A percentile compares a stretch with the other conserved stretches of the same genome.
These are phyloP conservation scores for Hypoxylon rickii DNA, from an alignment of 495 filamentous ascomycete species.

Conservation along the genomic window DNA sequence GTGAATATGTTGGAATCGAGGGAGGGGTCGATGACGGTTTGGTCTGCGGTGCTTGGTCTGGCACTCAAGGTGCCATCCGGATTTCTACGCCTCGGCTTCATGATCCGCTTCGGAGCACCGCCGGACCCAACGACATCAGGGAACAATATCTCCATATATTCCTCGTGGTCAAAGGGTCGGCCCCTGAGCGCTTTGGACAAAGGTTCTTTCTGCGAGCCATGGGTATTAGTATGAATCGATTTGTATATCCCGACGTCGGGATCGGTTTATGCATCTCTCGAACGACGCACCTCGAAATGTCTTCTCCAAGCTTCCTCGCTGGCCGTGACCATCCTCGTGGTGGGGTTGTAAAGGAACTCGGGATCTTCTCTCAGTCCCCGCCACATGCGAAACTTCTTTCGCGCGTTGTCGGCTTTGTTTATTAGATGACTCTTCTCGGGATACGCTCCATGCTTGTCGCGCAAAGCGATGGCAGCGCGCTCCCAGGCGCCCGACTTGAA, in stretches of 20 bases:
- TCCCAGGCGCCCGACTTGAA: conserved; percentile 60
- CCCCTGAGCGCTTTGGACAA: conserved; percentile 52
- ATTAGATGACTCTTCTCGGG: conserved; percentile 57
- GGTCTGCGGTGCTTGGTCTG: conserved; percentile 26
- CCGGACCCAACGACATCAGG: conserved; percentile 56
- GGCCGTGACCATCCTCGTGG: conserved; percentile 49
- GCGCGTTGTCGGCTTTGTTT: conserved; percentile 59
- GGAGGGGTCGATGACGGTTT: conserved; percentile 29
- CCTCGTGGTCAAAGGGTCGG: conserved; percentile 56
- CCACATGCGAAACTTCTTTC: conserved; percentile 60
- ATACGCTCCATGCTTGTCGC: conserved; percentile 51
- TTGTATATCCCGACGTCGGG: too few relatives aligned
- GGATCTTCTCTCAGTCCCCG: conserved; percentile 54
- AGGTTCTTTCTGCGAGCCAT: conserved; percentile 47
- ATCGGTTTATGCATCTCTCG: too few relatives aligned
- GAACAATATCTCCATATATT: conserved; percentile 56
- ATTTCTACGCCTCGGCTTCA: conserved; percentile 50
- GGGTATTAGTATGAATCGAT: conserved; percentile 3
- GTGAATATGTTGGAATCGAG: conserved; percentile 31
- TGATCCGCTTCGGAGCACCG: conserved; percentile 55
- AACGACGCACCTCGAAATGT: conserved; percentile 52
- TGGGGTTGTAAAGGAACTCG: conserved; percentile 52
- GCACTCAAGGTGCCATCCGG: conserved; percentile 38
- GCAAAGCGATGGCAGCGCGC: conserved; percentile 50
- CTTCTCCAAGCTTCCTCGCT: conserved; percentile 54